Evolutionary conservation across 495 filamentous ascomycete species (phyloP), one percentile per base, ranked within the genome.

Genomic region (Bryoglossum gracile): DNA sequence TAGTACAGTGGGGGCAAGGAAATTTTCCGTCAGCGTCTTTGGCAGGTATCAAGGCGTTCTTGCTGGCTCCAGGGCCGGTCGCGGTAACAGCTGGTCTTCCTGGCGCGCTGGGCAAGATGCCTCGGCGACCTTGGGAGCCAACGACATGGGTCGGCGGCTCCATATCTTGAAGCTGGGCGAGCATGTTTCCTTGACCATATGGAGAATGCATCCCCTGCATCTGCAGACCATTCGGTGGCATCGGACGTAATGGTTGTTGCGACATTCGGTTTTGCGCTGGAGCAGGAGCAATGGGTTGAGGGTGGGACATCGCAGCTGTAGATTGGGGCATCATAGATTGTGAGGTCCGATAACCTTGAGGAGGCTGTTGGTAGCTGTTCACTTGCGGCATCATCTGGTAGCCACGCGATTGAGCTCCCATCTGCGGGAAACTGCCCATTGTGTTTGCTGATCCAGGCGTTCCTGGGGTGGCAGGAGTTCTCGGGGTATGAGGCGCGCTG

Each of bases 21-120:
- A 89, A 98, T 74, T 97, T 97, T 49, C 90, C 90, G 62, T 96
- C 89, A 9, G 87, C 84, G 65, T 95, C 89, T 70, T 97, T 97
- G 56, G 82, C 79, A 10, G 91, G 89, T 28, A 91, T 89, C 32
- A 83, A 76, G 23, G 84, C 80, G 48, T 77, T 81, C 67, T 90
- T 94, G 2, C 84, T 80, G 25, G 78, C 69, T n/a, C 80, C 77
- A 8, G 75, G 73, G 4, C 73, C 75, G 10, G 69, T 63, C 9
- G 75, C 72, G 13, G 76, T 65, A 18, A 83, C 77, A 4, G 83
- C 77, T 51, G 84, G 81, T 50, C 87, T 77, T 49, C 89, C 88
- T 22, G 87, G 86, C 53, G 89, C 84, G 58, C 87, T 94, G n/a
- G 90, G 88, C 43, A 95, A 67, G 33, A 94, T 89, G 5, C 89